Conservation (phyloP, 176 grass and related monocot genomes). For the Triticum aestivum region IWGSC_CS_RefSeq_v2.1 NC_057812.1:657004794-657005293, state of each 20-base stretch:
- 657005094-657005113: background rate
- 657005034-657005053: background rate
- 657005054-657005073: background rate
- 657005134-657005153: background rate
- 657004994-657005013: slow-evolving; percentile 66
- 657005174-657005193: background rate
- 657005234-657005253: background rate
- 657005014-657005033: slow-evolving; percentile 80
- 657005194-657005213: background rate
- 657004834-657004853: slow-evolving; percentile 69
- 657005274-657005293: background rate
- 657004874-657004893: slow-evolving; percentile 59
- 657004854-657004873: slow-evolving; percentile 93
- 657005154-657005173: background rate
- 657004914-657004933: no score
- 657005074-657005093: slow-evolving; percentile 25
- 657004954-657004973: background rate
- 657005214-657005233: background rate
- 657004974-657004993: background rate
- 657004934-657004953: no score
- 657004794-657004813: slow-evolving; percentile 92
- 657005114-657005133: background rate
- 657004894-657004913: no score
- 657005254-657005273: background rate
- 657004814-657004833: slow-evolving; percentile 78